Conservation (phyloP, 2,329 filamentous ascomycete species). For the Epichloe gansuensis region DNA sequence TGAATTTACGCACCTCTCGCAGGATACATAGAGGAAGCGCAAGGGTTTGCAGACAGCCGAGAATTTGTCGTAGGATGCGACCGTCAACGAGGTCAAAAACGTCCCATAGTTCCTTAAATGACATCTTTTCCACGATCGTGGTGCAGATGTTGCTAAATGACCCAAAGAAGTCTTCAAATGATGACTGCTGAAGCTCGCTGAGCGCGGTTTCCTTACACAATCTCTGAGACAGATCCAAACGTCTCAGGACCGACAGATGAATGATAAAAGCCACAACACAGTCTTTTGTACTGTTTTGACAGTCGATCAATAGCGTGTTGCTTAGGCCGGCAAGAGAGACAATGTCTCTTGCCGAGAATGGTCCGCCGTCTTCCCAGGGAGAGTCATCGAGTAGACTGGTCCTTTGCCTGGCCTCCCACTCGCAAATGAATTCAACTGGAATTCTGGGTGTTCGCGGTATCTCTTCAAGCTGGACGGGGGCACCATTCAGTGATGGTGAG, state of each 20-base stretch:
- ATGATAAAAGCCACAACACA: neutral
- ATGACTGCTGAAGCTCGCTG: neutral
- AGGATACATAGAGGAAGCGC: neutral
- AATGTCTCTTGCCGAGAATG: neutral
- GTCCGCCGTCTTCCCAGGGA: neutral
- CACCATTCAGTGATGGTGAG: neutral
- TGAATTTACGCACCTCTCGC: neutral
- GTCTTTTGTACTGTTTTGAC: neutral
- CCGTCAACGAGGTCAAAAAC: neutral
- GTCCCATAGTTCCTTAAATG: neutral
- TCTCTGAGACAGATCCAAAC: neutral
- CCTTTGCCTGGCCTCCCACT: too few relatives aligned
- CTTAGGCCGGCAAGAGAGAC: neutral
- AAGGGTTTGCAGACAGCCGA: neutral
- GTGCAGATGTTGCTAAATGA: neutral
- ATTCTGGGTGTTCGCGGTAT: neutral
- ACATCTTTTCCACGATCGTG: neutral
- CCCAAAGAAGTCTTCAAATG: neutral
- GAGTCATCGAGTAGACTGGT: too few relatives aligned
- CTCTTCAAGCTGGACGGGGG: neutral
- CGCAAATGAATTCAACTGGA: too few relatives aligned
- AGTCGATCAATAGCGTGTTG: neutral
- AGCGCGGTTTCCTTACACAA: neutral
- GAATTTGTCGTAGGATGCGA: neutral
- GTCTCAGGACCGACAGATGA: neutral